Conservation (phyloP, 1,139 yeast genomes). For the Geotrichum australiense region DNA sequence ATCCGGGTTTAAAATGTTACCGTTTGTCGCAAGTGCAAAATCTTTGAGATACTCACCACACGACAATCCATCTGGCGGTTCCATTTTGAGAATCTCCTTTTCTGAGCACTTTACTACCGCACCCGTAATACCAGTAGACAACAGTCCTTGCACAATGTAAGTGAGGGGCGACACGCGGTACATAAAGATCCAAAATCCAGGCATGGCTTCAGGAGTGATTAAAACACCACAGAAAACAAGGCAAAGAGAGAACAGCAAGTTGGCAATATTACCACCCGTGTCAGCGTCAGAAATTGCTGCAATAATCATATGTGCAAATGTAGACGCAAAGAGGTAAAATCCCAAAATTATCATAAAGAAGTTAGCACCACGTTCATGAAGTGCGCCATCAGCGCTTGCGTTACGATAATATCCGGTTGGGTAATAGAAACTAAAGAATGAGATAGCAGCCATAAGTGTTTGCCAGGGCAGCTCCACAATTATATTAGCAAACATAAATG, state of each 20-base stretch:
- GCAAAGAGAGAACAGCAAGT: slow-evolving; percentile 57
- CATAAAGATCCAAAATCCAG: slow-evolving; percentile 66
- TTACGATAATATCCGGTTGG: slow-evolving; percentile 53
- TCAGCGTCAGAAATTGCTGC: slow-evolving; percentile 62
- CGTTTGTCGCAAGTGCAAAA: slow-evolving; percentile 39
- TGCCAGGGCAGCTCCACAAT: slow-evolving; percentile 76
- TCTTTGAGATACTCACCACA: slow-evolving; percentile 48
- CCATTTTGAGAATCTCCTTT: slow-evolving; percentile 44
- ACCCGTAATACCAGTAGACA: slow-evolving; percentile 47
- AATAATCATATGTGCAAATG: slow-evolving; percentile 59
- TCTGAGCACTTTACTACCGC: slow-evolving; percentile 48
- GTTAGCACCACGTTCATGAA: slow-evolving; percentile 57
- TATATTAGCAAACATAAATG: slow-evolving; percentile 56
- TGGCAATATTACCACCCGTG: slow-evolving; percentile 65
- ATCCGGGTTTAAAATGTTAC: slow-evolving; percentile 49
- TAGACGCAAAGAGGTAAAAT: slow-evolving; percentile 53
- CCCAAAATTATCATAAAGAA: slow-evolving; percentile 52
- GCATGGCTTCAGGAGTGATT: slow-evolving; percentile 51
- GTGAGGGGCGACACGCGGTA: slow-evolving; percentile 65
- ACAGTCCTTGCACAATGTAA: slow-evolving; percentile 55
- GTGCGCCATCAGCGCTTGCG: slow-evolving; percentile 42
- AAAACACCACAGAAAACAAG: slow-evolving; percentile 80
- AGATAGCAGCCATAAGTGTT: slow-evolving; percentile 46
- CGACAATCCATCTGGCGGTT: slow-evolving; percentile 57
- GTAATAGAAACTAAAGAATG: slow-evolving; percentile 72